These are phyloP conservation scores for Austroboletus niveus DNA, from an alignment of 1,284 basidiomycete species.

Conservation along the genomic window DNA sequence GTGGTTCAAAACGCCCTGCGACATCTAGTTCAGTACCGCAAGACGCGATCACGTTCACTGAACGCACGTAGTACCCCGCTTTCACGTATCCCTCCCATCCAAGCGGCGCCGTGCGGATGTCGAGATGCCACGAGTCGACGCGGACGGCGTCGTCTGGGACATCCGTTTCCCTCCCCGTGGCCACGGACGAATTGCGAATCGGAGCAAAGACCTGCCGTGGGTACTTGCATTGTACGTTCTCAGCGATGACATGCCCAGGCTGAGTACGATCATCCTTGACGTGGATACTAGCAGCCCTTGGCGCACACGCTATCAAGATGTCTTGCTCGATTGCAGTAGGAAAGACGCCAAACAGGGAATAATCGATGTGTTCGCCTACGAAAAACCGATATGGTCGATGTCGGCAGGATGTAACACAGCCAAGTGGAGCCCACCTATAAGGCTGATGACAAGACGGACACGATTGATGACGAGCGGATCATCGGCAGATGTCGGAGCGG, in stretches of 20 bases:
- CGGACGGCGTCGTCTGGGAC: constrained; percentile 40
- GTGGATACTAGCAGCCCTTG: constrained; percentile 34
- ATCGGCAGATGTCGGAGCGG: neutral
- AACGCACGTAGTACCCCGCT: constrained; percentile 69
- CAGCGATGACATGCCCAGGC: constrained; percentile 53
- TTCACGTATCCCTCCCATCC: constrained; percentile 89
- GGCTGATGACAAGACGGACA: constrained; percentile 14
- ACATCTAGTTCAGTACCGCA: constrained; percentile 1
- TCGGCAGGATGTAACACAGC: neutral
- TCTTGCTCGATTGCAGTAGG: constrained; percentile 85
- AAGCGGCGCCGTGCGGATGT: constrained; percentile 67
- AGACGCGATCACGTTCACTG: neutral
- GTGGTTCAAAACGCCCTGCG: constrained; percentile 69
- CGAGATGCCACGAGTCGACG: constrained; percentile 63
- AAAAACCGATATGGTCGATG: neutral
- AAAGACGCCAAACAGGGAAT: constrained; percentile 76
- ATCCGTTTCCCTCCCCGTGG: constrained; percentile 12
- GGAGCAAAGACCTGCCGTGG: constrained; percentile 56
- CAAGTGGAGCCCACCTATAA: constrained; percentile 29
- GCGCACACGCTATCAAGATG: constrained; percentile 79
- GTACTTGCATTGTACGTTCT: constrained; percentile 69
- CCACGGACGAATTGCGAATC: constrained; percentile 28
- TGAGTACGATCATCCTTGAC: constrained; percentile 12
- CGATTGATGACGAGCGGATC: neutral
- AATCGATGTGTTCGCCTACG: constrained; percentile 85